Evolutionary conservation across 139 green algal species (phyloP).

Genomic region (Cymbomonas tetramitiformis): DNA sequence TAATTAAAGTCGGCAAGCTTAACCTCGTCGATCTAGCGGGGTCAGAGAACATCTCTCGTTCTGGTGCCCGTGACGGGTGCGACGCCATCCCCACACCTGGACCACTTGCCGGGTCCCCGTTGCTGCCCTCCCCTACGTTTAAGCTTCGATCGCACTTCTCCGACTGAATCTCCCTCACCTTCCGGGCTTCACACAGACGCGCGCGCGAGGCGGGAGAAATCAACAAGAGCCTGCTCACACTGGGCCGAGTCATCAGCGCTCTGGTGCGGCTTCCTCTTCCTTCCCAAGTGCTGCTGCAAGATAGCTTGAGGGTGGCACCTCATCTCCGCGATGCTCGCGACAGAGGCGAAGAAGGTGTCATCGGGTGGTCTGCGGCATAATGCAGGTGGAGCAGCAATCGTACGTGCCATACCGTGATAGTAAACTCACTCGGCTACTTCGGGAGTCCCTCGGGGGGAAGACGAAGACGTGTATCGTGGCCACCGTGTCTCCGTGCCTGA

Average conservation of each 20-base stretch:
- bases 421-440: slow-evolving; percentile 92
- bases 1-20: slow-evolving; percentile 93
- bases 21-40: slow-evolving; percentile 97
- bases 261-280: slow-evolving; percentile 63
- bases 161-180: no score
- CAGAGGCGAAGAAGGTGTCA: no score
- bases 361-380: no score
- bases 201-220: slow-evolving; percentile 86
- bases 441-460: slow-evolving; percentile 73
- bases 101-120: no score
- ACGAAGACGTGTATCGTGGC: slow-evolving; percentile 96
- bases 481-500: slow-evolving; percentile 78
- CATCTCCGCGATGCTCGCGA: no score
- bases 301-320: no score
- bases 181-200: no score
- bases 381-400: slow-evolving; percentile 26
- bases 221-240: slow-evolving; percentile 87
- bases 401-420: slow-evolving; percentile 71
- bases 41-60: slow-evolving; percentile 82
- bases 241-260: slow-evolving; percentile 90
- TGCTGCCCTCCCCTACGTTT: no score
- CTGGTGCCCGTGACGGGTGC: slow-evolving; percentile 77
- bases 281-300: no score
- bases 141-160: no score
- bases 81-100: no score